Evolutionary conservation across 352 stramenopile genomes (phyloP).

Genomic region (Globisporangium mamillatum): DNA sequence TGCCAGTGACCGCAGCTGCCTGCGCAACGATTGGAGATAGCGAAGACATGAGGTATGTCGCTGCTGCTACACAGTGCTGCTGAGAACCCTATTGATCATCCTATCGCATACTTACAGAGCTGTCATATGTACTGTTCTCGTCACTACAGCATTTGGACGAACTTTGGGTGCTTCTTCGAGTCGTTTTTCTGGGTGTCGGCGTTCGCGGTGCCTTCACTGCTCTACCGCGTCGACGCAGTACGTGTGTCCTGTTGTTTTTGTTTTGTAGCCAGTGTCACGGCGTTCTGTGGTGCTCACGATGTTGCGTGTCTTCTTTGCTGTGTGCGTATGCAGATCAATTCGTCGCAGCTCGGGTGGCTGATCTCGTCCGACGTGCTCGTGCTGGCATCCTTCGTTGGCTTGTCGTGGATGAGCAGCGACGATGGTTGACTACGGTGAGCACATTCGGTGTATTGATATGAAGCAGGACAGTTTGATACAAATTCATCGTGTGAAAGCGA

Average conservation of each 20-base stretch:
- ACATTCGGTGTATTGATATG: neutral
- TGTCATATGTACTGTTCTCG: neutral
- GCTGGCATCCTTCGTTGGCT: constrained; percentile 50
- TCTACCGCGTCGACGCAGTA: constrained; percentile 66
- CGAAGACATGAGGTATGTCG: constrained; percentile 44
- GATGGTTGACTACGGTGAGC: constrained; percentile 11
- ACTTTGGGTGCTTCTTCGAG: constrained; percentile 75
- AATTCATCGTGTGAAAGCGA: neutral
- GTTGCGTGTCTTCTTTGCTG: neutral
- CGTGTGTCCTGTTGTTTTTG: constrained; percentile 22
- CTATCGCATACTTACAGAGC: neutral
- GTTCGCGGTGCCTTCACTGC: constrained; percentile 57
- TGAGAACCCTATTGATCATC: neutral
- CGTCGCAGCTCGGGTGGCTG: constrained; percentile 59
- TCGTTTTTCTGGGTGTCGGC: constrained; percentile 65
- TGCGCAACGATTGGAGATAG: constrained; percentile 48
- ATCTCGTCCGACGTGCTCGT: constrained; percentile 58
- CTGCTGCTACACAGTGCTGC: neutral
- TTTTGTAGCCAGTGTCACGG: neutral
- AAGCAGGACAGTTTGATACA: neutral
- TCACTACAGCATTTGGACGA: constrained; percentile 38
- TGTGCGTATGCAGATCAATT: constrained; percentile 40
- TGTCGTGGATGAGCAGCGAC: constrained; percentile 39
- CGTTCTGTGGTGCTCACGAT: neutral
- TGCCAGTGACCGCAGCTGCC: constrained; percentile 56